phyloP scores from a whole-genome alignment of 805 yeast genomes.

The Ascoidea tarda region DNA sequence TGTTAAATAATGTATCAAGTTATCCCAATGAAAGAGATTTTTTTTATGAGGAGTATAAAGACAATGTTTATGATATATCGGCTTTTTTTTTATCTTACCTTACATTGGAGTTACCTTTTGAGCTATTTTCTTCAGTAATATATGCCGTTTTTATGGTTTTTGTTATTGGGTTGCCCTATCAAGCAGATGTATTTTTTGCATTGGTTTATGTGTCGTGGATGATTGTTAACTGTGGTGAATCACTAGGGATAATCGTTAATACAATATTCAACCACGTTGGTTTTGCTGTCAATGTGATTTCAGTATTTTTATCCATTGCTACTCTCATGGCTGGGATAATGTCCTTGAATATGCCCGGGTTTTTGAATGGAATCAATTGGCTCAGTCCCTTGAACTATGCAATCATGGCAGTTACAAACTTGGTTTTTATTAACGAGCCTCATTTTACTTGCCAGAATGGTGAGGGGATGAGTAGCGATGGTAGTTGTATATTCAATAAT shows the following conservation, averaged over 20 bases:
- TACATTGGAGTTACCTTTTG: slow-evolving; percentile 54
- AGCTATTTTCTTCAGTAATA: slow-evolving; percentile 39
- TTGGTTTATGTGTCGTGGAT: slow-evolving; percentile 38
- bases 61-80: slow-evolving; percentile 49
- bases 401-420: slow-evolving; percentile 42
- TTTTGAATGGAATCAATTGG: slow-evolving; percentile 60
- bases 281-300: slow-evolving; percentile 61
- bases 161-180: slow-evolving; percentile 61
- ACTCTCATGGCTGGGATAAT: slow-evolving; percentile 76
- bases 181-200: slow-evolving; percentile 52
- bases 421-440: slow-evolving; percentile 39
- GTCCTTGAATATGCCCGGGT: slow-evolving; percentile 61
- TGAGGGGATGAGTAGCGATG: slow-evolving; percentile 8
- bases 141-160: slow-evolving; percentile 52
- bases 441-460: slow-evolving; percentile 29
- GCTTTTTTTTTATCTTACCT: slow-evolving; percentile 53
- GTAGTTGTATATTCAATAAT: slow-evolving; percentile 33
- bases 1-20: slow-evolving; percentile 65
- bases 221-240: slow-evolving; percentile 66
- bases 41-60: slow-evolving; percentile 68
- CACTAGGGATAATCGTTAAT: slow-evolving; percentile 70
- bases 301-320: slow-evolving; percentile 54
- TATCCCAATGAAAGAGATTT: slow-evolving; percentile 63
- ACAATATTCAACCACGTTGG: slow-evolving; percentile 65
- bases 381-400: slow-evolving; percentile 68